Evolutionary conservation across 164 flowering plant genomes (phyloP).

Genomic region (Aristolochia fimbriata): DNA sequence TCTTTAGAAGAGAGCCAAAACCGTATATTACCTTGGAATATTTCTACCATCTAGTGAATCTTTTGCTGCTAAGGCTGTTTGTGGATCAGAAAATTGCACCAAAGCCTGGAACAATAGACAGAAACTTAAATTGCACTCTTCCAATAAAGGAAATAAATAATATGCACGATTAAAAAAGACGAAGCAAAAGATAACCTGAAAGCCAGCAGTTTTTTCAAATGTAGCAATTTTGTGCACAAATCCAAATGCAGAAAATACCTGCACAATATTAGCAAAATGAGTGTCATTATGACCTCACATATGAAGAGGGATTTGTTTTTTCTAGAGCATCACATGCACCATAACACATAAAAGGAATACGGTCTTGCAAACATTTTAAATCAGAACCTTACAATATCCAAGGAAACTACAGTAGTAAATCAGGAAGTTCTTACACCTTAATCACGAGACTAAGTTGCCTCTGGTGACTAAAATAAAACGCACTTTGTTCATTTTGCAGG

Average conservation of each 20-base stretch:
- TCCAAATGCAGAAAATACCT: slow-evolving; percentile 99
- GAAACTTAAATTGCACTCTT: neutral
- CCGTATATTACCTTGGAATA: slow-evolving; percentile 68
- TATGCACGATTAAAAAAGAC: neutral
- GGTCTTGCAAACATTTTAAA: neutral
- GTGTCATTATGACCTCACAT: slow-evolving; percentile 1
- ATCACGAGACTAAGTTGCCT: no score
- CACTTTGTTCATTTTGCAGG: no score
- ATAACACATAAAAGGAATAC: no score
- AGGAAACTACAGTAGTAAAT: neutral
- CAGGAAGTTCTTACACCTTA: no score
- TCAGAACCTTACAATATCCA: neutral
- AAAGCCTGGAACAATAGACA: slow-evolving; percentile 45
- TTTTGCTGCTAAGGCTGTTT: slow-evolving; percentile 82
- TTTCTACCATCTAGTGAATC: slow-evolving; percentile 83
- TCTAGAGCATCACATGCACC: neutral
- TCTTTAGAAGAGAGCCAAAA: no score
- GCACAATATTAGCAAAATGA: slow-evolving; percentile 22
- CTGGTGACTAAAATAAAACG: no score
- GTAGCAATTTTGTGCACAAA: slow-evolving; percentile 96
- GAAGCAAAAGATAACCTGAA: slow-evolving; percentile 45
- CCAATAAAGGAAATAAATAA: neutral
- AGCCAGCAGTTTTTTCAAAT: slow-evolving; percentile 97
- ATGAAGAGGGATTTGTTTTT: neutral
- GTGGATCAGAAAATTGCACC: slow-evolving; percentile 84